phyloP scores from a whole-genome alignment of 2,329 filamentous ascomycete genomes.

The Fusarium odoratissimum region DNA sequence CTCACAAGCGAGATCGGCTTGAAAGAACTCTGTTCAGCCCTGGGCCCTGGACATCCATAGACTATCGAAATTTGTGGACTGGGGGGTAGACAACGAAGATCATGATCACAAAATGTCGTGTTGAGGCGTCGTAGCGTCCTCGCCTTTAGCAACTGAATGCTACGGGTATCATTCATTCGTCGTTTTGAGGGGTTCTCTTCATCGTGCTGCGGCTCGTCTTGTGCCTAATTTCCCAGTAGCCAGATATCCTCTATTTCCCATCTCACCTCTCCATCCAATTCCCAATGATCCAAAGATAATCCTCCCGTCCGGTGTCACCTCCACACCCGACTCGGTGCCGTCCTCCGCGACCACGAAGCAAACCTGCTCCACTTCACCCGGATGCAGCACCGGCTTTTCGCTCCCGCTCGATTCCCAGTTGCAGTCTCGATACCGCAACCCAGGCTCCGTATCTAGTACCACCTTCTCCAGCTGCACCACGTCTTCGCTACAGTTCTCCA shows the following conservation, averaged over 20 bases:
- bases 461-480: conserved; percentile 81
- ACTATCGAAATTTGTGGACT: neutral
- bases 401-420: conserved; percentile 64
- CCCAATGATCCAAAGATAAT: conserved; percentile 82
- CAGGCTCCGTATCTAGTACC: conserved; percentile 63
- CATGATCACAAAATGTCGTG: neutral
- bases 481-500: conserved; percentile 93
- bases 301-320: conserved; percentile 64
- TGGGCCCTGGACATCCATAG: neutral
- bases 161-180: conserved; percentile 21
- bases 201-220: conserved; percentile 50
- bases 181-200: conserved; percentile 26
- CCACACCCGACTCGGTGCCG: conserved; percentile 50
- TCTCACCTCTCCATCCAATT: conserved; percentile 88
- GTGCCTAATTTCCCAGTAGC: conserved; percentile 84
- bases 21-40: neutral
- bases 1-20: neutral
- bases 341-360: conserved; percentile 68
- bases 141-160: neutral
- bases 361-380: conserved; percentile 73
- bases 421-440: conserved; percentile 64
- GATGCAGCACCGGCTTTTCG: conserved; percentile 66
- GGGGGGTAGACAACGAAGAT: neutral
- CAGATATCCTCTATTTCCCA: conserved; percentile 89
- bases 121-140: neutral